phyloP scores from a whole-genome alignment of 495 filamentous ascomycete genomes.

The Penicillium lagena region DNA sequence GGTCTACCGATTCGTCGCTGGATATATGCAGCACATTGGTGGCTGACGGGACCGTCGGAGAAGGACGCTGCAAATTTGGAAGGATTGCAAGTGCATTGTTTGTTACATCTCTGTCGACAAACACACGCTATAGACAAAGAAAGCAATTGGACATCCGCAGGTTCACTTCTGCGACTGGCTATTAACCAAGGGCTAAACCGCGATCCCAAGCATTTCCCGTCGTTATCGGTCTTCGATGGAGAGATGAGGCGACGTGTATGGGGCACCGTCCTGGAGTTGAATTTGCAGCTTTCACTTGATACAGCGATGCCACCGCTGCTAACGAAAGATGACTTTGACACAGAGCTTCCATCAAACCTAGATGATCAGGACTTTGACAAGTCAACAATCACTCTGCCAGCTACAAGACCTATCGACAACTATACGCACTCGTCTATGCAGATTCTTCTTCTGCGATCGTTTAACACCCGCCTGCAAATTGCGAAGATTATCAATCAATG shows the following conservation, averaged over 20 bases:
- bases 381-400: slow-evolving; percentile 11
- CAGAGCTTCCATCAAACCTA: slow-evolving; percentile 40
- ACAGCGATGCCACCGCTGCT: slow-evolving; percentile 43
- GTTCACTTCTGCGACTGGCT: slow-evolving; percentile 39
- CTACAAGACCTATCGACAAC: slow-evolving; percentile 15
- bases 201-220: slow-evolving; percentile 43
- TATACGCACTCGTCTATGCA: slow-evolving; percentile 46
- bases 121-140: slow-evolving; percentile 33
- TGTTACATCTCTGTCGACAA: slow-evolving; percentile 43
- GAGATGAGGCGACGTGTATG: slow-evolving; percentile 52
- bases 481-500: slow-evolving; percentile 34
- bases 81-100: slow-evolving; percentile 44
- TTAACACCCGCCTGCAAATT: slow-evolving; percentile 33
- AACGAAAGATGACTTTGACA: slow-evolving; percentile 46
- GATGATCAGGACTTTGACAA: slow-evolving; percentile 46
- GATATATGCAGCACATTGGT: slow-evolving; percentile 47
- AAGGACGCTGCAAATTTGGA: slow-evolving; percentile 35
- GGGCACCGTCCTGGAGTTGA: slow-evolving; percentile 51
- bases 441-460: slow-evolving; percentile 31
- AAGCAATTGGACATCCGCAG: slow-evolving; percentile 43
- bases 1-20: slow-evolving; percentile 32
- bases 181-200: slow-evolving; percentile 49
- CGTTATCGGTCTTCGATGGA: slow-evolving; percentile 35
- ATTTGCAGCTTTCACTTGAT: slow-evolving; percentile 43
- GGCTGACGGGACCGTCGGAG: slow-evolving; percentile 43